phyloP scores from a whole-genome alignment of 2,329 filamentous ascomycete genomes.

The Aspergillus versicolor region DNA sequence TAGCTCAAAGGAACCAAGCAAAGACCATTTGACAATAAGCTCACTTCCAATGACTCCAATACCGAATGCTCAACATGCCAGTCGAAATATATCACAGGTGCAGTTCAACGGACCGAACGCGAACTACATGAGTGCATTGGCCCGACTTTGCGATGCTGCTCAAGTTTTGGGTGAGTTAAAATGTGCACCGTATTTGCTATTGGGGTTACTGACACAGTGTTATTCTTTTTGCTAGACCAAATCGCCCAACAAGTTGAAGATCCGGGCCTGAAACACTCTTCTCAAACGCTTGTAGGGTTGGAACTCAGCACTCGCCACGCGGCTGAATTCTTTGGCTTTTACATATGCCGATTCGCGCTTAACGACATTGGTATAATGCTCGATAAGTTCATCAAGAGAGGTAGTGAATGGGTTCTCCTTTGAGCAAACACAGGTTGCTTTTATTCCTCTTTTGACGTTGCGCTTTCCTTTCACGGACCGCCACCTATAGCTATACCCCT shows the following conservation, averaged over 20 bases:
- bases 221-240: conserved; percentile 63
- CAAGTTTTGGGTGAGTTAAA: conserved; percentile 75
- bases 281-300: conserved; percentile 90
- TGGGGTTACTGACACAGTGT: conserved; percentile 13
- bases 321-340: conserved; percentile 97
- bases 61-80: conserved; percentile 64
- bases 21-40: conserved; percentile 65
- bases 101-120: conserved; percentile 81
- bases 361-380: conserved; percentile 79
- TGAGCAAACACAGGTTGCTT: conserved; percentile 25
- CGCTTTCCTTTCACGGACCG: neutral
- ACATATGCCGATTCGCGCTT: conserved; percentile 91
- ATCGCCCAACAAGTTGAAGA: conserved; percentile 96
- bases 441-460: neutral
- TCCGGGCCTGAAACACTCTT: conserved; percentile 84
- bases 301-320: conserved; percentile 92
- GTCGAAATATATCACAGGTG: conserved; percentile 67
- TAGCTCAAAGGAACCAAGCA: conserved; percentile 48
- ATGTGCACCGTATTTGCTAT: neutral
- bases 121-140: conserved; percentile 87
- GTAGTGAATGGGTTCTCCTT: conserved; percentile 85
- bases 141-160: conserved; percentile 86
- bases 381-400: conserved; percentile 96
- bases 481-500: neutral
- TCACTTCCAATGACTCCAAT: conserved; percentile 72